Base-by-base conservation (phyloP, 331 rosid species). In the Arachis monticola region DNA sequence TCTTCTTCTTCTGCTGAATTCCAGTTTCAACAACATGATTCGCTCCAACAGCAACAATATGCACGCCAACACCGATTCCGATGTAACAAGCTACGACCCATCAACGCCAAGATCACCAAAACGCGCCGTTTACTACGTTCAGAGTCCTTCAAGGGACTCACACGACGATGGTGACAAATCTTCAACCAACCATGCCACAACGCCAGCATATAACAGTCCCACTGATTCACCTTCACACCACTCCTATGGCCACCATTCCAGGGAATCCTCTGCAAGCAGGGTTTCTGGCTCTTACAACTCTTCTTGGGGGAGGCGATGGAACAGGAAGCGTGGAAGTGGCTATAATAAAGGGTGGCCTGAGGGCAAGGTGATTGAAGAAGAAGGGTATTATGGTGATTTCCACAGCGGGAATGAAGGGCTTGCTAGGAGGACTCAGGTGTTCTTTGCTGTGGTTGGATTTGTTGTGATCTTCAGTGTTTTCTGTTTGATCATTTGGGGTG, bases 151-250 rank as follows among this genome's bases (percentile, higher is more conserved):
- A 0, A 65, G 88, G 35, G 96, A 93, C 35, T 93, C 98, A 32
- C 85, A 91, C 79, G 98, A 89, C 80, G 98, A 89, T 75, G 96
- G 96, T 17, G 92, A 91, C 62, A 89, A 91, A 53, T 85, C 87
- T 0, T 86, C 83, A 10, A 52, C 84, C 3, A 45, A 79, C 81
- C 97, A 88, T 5, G 84, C 88, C 45, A 78, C 90, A 56, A 48
- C 53, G 3, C 93, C 87, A 6, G 89, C 83, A 14, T 76, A 42
- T 70, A 74, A 80, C 46, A 89, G 91, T 56, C 97, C 98, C 10
- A 74, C 48, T 75, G 88, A 90, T 3, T 89, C 93, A 73, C 97
- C 95, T 3, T 80, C 90, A 1, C 98, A 88, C 70, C 92, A 90
- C 2, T 91, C 93, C 12, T 89, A 79, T 53, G 86, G 85, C 11